Evolutionary conservation across 768 basidiomycete genomes (phyloP), one percentile per base, ranked within the genome.

Genomic region (Floccularia luteovirens): DNA sequence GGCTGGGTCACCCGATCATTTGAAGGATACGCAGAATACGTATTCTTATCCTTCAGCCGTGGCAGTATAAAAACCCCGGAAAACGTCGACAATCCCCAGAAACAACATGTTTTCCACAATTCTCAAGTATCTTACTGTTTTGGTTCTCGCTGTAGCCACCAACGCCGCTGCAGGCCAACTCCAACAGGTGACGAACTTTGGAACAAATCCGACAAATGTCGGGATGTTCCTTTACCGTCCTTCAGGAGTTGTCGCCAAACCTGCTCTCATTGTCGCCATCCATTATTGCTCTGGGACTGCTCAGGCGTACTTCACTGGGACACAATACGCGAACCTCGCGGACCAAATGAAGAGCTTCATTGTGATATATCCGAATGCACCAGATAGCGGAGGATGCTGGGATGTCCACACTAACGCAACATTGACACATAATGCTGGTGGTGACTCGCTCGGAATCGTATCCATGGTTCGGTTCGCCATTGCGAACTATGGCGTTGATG

Each of bases 201-300:
- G 73, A 10, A 30, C 69, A 17, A 77, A 78, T 56, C 74, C 76
- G 14, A 75, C 66, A 31, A 63, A 65, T 50, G 72, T 76, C 31
- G 56, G 60, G 25, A 66, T 74, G 59, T 76, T 54, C 53, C 53
- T 67, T 11, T 72, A 72, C 56, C 57, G 54, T 38, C 72, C 72
- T 2, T 44, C 62, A 6, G 61, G 48, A 28, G 52, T 71, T 17
- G 56, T 49, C 2, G 32, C 59, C 24, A 58, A 58, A 5, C 70
- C 72, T 2, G 60, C 72, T 8, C 56, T 77, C 31, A 67, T 77
- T 35, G 66, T 75, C 36, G 74, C 73, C 12, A 66, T 72, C 28
- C 75, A 76, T 51, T 68, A 67, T 44, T 77, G 76, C 57, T 50
- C 58, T 4, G 76, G 71, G 19, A 66, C 70, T 0, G 76, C 71